Evolutionary conservation across 352 stramenopile genomes (phyloP).

Genomic region (Pythium sp.): DNA sequence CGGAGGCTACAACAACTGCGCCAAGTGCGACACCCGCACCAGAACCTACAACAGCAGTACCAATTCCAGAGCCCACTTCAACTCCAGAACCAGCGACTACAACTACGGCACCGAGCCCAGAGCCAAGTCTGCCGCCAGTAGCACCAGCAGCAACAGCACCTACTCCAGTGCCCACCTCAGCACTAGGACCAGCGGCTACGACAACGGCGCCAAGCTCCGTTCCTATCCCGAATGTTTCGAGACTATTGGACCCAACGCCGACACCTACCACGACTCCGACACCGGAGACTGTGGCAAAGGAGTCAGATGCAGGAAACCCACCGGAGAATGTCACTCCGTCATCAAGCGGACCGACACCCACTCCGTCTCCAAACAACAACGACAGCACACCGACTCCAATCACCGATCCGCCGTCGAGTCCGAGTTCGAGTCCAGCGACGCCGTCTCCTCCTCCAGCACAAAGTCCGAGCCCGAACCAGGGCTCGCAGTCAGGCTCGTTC

Average conservation of each 20-base stretch:
- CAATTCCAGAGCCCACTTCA: conserved; percentile 2
- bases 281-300: neutral
- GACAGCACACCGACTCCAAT: neutral
- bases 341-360: neutral
- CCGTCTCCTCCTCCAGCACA: neutral
- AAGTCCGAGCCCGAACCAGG: conserved; percentile 5
- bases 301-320: neutral
- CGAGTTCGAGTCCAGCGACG: neutral
- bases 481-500: conserved; percentile 13
- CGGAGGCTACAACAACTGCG: too few species aligned
- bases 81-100: neutral
- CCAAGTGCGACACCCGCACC: neutral
- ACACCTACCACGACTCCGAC: neutral
- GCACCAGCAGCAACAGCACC: neutral
- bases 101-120: neutral
- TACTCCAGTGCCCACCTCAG: neutral
- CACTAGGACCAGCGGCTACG: neutral
- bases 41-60: neutral
- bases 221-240: neutral
- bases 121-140: neutral
- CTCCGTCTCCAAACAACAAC: neutral
- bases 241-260: neutral
- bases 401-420: neutral
- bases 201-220: neutral
- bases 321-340: neutral